phyloP scores from a whole-genome alignment of 495 filamentous ascomycete species.

The Hyaloscypha bicolor region DNA sequence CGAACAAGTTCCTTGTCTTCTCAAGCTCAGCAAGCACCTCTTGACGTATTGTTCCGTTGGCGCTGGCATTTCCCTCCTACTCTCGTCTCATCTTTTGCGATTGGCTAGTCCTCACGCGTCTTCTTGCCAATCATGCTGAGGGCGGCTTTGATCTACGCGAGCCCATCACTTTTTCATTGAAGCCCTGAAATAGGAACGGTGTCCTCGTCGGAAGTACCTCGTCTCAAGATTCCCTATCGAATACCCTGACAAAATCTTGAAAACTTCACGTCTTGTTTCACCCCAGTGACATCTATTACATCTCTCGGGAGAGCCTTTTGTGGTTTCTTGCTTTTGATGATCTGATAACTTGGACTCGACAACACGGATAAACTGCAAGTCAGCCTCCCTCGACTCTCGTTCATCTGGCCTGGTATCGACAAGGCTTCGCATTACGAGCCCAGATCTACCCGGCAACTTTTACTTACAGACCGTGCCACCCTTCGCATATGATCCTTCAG shows the following conservation, averaged over 20 bases:
- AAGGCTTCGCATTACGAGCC: constrained; percentile 23
- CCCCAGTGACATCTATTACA: constrained; percentile 22
- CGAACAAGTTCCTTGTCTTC: constrained; percentile 30
- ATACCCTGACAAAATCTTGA: constrained; percentile 23
- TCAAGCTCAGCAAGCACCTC: constrained; percentile 29
- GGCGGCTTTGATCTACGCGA: constrained; percentile 31
- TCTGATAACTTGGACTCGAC: constrained; percentile 5
- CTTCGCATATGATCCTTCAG: constrained; percentile 36
- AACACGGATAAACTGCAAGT: constrained; percentile 28
- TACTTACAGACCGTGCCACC: constrained; percentile 18
- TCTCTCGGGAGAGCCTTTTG: constrained; percentile 21
- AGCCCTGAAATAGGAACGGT: constrained; percentile 35
- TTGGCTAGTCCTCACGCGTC: constrained; percentile 29
- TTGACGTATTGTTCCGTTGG: constrained; percentile 33
- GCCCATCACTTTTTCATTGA: constrained; percentile 29
- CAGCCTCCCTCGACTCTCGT: constrained; percentile 17
- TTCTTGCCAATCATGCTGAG: constrained; percentile 35
- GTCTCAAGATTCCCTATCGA: constrained; percentile 33
- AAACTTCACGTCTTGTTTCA: constrained; percentile 29
- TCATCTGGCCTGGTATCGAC: constrained; percentile 19
- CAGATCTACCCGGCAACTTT: constrained; percentile 18
- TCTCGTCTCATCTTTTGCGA: constrained; percentile 34
- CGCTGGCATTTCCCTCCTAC: constrained; percentile 27
- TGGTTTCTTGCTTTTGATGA: constrained; percentile 18
- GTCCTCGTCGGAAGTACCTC: constrained; percentile 33